Evolutionary conservation across 2,329 filamentous ascomycete species (phyloP), one percentile per base, ranked within the genome.

Genomic region (Aspergillus sp.): DNA sequence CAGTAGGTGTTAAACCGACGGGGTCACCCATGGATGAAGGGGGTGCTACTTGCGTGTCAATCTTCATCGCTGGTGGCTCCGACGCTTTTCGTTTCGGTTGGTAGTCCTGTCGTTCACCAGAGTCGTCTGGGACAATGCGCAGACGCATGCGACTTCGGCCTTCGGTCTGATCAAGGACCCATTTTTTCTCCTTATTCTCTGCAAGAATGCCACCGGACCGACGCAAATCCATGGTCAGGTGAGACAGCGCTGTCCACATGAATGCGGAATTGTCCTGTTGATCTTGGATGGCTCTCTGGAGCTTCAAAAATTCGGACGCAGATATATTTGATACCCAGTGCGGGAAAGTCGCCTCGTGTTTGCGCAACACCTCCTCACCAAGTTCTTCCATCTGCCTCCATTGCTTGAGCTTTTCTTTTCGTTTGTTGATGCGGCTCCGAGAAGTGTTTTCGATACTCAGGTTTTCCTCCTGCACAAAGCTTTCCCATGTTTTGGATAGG

Each of bases 271-370:
- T 93, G 66, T 99, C 94, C 62, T 97, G 91, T 64, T 96, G 90
- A 64, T 99, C 95, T 71, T 99, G 94, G 49, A 91, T 75, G 14
- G 89, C 81, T 56, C 94, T 82, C 68, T 97, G 93, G 59, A 96
- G 88, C 68, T 96, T 97, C 66, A 93, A 83, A 59, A 94, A 88
- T 68, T 99, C 94, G 0, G 93, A 91, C 45, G 88, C 86, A 70
- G 93, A 94, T 38, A 99, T 96, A 63, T 96, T 97, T 62, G 92
- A 91, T 77, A 93, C 88, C 94, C 93, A 99, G 54, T 93, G 87
- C 38, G 84, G 87, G 51, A 94, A 93, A 0, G 90, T 88, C 59
- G 89, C 85, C 63, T 96, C 90, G 64, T 97, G 93, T n/a, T 86
- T 86, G 49, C 88, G 79, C 53, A 92, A 81, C 14, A 88, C 78